Base-by-base conservation (phyloP, 2,329 filamentous ascomycete species). In the Alternaria infectoria region DNA sequence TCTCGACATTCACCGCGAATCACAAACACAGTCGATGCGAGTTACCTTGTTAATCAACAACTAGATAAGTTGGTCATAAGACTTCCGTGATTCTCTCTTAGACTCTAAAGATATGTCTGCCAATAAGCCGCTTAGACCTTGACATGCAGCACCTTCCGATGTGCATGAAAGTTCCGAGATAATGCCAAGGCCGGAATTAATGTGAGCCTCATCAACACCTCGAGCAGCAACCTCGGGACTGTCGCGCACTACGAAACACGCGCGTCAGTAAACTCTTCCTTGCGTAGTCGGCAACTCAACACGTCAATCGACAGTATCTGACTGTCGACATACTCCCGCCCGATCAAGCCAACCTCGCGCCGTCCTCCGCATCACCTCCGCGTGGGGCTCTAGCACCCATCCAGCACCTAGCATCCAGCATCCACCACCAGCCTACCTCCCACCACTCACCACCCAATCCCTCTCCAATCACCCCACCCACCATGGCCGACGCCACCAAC, bases 401-500 rank as follows among this genome's bases (percentile, higher is more conserved):
- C 45, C 17, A 62, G 23, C 54, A 36, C 15, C 40, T 44, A 26
- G 30, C 50, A 45, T 13, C 45, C 46, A 28, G 12, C 46, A n/a
- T 28, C 23, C 30, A 54, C 26, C 50, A 13, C 51, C 28, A 19
- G 26, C 54, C 23, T 17, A 12, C 56, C 17, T n/a, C 26, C 30
- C 21, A 47, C 23, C 19, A 47, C 54, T 17, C 21, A 12, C 54
- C 40, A 32, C 30, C 30, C 13, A 21, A 3, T 5, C n/a, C n/a
- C n/a, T n/a, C n/a, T n/a, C n/a, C n/a, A n/a, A n/a, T n/a, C n/a
- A 3, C 44, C 9, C 26, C 12, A 23, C 36, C 50, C 58, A 58
- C 54, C 51, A 73, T 74, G 69, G 57, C 68, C 25, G 49, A 61
- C 45, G 44, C 63, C 11, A 54, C 46, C 72, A 85, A 86, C 69